These are phyloP conservation scores for Kwoniella mangroviensis DNA, from an alignment of 768 basidiomycete species.

Conservation along the genomic window DNA sequence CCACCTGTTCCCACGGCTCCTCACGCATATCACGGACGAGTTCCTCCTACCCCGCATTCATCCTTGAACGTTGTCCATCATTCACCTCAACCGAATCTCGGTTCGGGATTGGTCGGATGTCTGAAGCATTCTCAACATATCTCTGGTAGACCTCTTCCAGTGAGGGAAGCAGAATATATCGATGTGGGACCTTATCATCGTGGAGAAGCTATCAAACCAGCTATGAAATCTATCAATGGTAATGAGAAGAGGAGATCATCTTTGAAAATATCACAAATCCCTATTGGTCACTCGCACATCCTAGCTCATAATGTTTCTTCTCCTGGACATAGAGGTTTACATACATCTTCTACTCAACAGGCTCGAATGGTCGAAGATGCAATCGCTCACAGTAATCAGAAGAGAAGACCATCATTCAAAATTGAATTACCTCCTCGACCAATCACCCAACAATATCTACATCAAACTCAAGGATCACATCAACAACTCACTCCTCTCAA, in stretches of 20 bases:
- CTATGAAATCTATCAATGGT: constrained; percentile 12
- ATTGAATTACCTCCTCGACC: constrained; percentile 31
- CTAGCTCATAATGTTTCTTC: not conserved
- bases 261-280: constrained; percentile 27
- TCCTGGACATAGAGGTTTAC: not conserved
- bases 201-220: constrained; percentile 1
- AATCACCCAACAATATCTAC: not conserved
- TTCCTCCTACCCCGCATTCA: constrained; percentile 15
- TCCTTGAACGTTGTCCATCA: constrained; percentile 8
- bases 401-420: constrained; percentile 31
- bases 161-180: not conserved
- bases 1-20: constrained; percentile 18
- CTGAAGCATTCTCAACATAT: constrained; percentile 19
- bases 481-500: not conserved
- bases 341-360: not conserved
- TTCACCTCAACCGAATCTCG: constrained; percentile 9
- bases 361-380: not conserved
- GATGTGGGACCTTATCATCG: not conserved
- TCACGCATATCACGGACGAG: constrained; percentile 21
- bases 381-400: not conserved
- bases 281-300: constrained; percentile 3
- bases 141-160: not conserved
- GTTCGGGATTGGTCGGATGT: constrained; percentile 18
- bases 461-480: not conserved
- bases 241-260: constrained; percentile 19